Base-by-base conservation (phyloP, 2,329 filamentous ascomycete species). In the Penicillium palitans region DNA sequence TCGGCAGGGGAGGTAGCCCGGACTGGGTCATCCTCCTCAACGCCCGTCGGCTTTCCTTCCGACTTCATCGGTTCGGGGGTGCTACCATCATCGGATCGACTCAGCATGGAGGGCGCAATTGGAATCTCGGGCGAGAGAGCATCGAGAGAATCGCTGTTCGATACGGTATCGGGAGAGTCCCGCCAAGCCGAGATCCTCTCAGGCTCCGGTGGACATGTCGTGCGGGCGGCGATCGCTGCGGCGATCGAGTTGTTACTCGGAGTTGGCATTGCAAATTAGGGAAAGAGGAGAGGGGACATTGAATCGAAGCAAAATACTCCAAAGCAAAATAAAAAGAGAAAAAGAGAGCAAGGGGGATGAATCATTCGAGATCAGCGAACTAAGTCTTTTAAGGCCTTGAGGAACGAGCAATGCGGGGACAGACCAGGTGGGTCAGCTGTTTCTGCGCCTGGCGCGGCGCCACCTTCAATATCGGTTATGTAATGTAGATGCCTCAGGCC, bases 211-310 rank as follows among this genome's bases (percentile, higher is more conserved):
- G 80, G 81, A 70, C 81, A 83, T 60, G 79, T 53, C 29, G 51
- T 71, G 68, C 75, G 80, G 68, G 73, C 70, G 64, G 77, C 74
- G 66, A 77, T 68, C 61, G 73, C 72, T 68, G 76, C 76, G 70
- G 71, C 73, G 73, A 77, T 78, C 69, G 75, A 69, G 72, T 70
- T 77, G 75, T 74, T 66, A 71, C 74, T 78, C 66, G 76, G 77
- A 57, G 79, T 82, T 68, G 80, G 81, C 81, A 83, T 83, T 73
- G 71, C 69, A 67, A 70, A 70, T 75, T 61, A 76, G 64, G 58
- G 62, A 62, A 64, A 48, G 40, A 62, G 52, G 49, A 65, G 64
- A 66, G 66, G 66, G 69, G 66, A 72, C 73, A 76, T 75, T 66
- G 72, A 72, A 68, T 66, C 66, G 54, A 59, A 63, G 51, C 51